A percentile compares a stretch with the other conserved stretches of the same genome.
These are phyloP conservation scores for Carex littledalei DNA, from an alignment of 176 grass and related monocot species.

Conservation along the genomic window DNA sequence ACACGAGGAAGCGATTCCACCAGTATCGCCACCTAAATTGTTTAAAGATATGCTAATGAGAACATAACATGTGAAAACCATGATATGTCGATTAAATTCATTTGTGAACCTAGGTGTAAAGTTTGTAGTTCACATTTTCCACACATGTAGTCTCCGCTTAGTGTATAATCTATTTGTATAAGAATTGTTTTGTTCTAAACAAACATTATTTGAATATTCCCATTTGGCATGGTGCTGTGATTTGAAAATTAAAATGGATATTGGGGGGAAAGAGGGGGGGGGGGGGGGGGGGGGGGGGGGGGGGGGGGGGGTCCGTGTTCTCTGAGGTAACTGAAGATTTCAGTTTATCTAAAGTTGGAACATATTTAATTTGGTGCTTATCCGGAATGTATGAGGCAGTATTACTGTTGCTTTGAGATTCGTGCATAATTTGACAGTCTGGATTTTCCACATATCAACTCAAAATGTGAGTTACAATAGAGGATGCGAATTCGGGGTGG, in stretches of 20 bases:
- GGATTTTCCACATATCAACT: too few species aligned
- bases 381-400: too few species aligned
- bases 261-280: too few species aligned
- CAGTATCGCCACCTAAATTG: constrained; percentile 57
- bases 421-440: too few species aligned
- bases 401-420: too few species aligned
- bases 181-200: neutral
- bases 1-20: constrained; percentile 60
- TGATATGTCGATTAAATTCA: neutral
- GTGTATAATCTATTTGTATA: constrained; percentile 15
- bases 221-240: neutral
- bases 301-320: too few species aligned
- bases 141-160: neutral
- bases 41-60: constrained; percentile 30
- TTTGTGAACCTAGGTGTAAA: constrained; percentile 3
- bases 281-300: too few species aligned
- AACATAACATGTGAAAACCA: constrained; percentile 15
- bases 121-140: neutral
- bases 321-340: too few species aligned
- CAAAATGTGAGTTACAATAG: too few species aligned
- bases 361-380: too few species aligned
- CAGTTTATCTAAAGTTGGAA: too few species aligned
- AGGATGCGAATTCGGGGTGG: too few species aligned
- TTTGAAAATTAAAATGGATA: neutral
- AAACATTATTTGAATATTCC: neutral